phyloP scores from a whole-genome alignment of 228 moss, liverwort and hornwort species.

The Sphagnum fallax region DNA sequence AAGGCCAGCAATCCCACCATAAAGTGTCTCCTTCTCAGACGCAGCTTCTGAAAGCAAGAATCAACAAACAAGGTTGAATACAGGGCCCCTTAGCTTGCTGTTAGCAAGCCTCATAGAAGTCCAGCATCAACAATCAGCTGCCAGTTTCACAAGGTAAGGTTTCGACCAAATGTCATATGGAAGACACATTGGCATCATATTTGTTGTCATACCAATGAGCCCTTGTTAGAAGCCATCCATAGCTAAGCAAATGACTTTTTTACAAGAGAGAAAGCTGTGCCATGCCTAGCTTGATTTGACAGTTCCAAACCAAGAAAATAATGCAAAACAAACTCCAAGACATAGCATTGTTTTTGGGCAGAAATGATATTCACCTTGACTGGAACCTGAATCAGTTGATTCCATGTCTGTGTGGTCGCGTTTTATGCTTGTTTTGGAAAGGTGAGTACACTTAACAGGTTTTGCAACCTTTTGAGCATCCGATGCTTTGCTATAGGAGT shows the following conservation, averaged over 20 bases:
- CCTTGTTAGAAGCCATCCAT: background rate
- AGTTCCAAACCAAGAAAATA: background rate
- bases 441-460: conserved; percentile 74
- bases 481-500: conserved; percentile 68
- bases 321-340: conserved; percentile 7
- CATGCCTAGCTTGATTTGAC: background rate
- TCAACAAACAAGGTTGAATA: conserved; percentile 36
- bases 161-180: background rate
- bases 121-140: conserved; percentile 26
- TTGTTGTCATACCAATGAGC: background rate
- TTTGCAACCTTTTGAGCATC: conserved; percentile 82
- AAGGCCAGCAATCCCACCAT: conserved; percentile 65
- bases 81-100: conserved; percentile 67
- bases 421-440: conserved; percentile 62
- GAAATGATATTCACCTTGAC: conserved; percentile 29
- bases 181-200: background rate
- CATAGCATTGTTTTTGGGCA: background rate
- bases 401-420: conserved; percentile 85
- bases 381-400: conserved; percentile 73
- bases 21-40: conserved; percentile 59
- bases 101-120: conserved; percentile 64
- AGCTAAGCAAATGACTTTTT: background rate
- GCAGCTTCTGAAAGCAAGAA: conserved; percentile 56
- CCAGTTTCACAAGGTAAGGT: background rate
- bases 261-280: too few species aligned